Percentiles rank a stretch among this genome's conserved stretches.
Evolutionary conservation across 1,284 basidiomycete genomes (phyloP).

Genomic region (Marasmius tenuissimus): DNA sequence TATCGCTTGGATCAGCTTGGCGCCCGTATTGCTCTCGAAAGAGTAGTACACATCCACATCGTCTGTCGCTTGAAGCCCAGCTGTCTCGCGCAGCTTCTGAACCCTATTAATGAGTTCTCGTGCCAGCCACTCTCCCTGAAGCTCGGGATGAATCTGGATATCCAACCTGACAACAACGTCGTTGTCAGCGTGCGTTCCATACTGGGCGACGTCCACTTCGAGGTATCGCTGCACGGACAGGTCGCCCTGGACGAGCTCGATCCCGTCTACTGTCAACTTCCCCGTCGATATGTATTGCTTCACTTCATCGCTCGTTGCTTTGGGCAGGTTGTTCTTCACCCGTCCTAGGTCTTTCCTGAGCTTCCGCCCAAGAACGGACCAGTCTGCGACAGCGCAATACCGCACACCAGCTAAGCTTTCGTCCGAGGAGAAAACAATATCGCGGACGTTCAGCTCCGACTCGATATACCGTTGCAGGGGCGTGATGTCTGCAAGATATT

Average conservation of each 20-base stretch:
- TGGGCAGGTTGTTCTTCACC: slow-evolving; percentile 87
- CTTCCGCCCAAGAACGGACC: slow-evolving; percentile 93
- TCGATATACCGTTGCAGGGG: slow-evolving; percentile 88
- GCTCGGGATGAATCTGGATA: slow-evolving; percentile 82
- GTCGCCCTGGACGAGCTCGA: slow-evolving; percentile 88
- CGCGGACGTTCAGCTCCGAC: slow-evolving; percentile 95
- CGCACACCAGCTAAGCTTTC: slow-evolving; percentile 86
- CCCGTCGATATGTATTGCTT: slow-evolving; percentile 79
- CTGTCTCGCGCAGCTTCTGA: slow-evolving; percentile 95
- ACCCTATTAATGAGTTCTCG: slow-evolving; percentile 93
- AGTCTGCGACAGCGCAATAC: slow-evolving; percentile 94
- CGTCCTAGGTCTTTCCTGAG: slow-evolving; percentile 91
- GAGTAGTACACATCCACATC: slow-evolving; percentile 90
- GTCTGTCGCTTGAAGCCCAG: slow-evolving; percentile 92
- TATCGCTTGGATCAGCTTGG: slow-evolving; percentile 74
- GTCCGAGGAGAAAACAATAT: slow-evolving; percentile 87
- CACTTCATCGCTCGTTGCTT: slow-evolving; percentile 80
- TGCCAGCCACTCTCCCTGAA: slow-evolving; percentile 87
- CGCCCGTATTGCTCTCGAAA: slow-evolving; percentile 72
- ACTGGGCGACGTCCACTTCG: slow-evolving; percentile 72
- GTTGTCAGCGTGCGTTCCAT: slow-evolving; percentile 89
- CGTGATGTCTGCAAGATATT: slow-evolving; percentile 87
- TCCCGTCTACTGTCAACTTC: slow-evolving; percentile 86
- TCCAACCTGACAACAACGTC: slow-evolving; percentile 95
- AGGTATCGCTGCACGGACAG: slow-evolving; percentile 90